Evolutionary conservation across 768 basidiomycete species (phyloP), one percentile per base, ranked within the genome.

Genomic region (Boletus edulis): DNA sequence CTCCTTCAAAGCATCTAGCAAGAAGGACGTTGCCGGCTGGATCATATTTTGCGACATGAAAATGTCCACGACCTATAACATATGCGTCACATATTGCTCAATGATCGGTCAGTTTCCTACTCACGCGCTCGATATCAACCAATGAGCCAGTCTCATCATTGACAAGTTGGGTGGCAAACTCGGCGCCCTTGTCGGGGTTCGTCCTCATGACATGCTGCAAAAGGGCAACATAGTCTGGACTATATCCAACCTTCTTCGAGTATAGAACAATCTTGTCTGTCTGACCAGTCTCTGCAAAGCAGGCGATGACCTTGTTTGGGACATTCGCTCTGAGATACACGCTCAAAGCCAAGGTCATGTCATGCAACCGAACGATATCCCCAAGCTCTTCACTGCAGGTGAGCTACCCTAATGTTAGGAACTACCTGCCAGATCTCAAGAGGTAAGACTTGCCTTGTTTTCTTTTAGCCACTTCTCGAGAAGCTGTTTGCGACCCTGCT

Each of bases 11-110:
- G 95, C 97, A 67, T 98, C 97, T 55, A 99, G 76, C 46, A 98
- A 77, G 86, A 99, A 98, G 1, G 94, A 95, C 0, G 97, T 99
- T 6, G 97, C 97, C 18, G 95, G 96, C 72, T 98, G 97, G 54
- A 98, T 95, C 94, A 98, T 93, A 75, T 98, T 98, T 70, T 97
- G 95, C 0, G 90, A 89, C 94, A 98, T 97, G 79, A 99, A 98
- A 64, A 98, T 97, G 66, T 99, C 97, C 56, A 98, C 94, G 51
- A 98, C 91, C 86, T 89, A 31, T 44, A 32, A 52, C n/a, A 44
- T 44, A 32, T 49, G 44, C 43, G 20, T 29, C 35, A 46, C 18
- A n/a, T 45, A 29, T 17, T 24, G 41, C 14, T 41, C 49, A 32
- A 43, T 32, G 17, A 48, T 29, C 20, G 6, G 11, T 32, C 35